Percentiles rank a stretch among this genome's conserved stretches.
phyloP scores from a whole-genome alignment of 2,329 filamentous ascomycete species.

The Bipolaris gigantea region DNA sequence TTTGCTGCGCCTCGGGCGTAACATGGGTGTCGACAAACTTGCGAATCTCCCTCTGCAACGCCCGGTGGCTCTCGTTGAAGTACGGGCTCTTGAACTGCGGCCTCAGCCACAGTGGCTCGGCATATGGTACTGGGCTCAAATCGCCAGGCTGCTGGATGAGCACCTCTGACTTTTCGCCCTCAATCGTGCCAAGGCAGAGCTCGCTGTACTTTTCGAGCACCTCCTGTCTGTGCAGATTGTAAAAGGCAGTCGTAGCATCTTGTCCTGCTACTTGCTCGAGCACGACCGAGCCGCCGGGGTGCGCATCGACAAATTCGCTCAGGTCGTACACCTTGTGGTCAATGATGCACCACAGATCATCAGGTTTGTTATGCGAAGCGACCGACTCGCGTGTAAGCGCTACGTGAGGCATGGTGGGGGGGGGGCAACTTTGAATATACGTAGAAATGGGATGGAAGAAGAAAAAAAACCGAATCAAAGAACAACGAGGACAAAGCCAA shows the following conservation, averaged over 20 bases:
- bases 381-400: slow-evolving; percentile 62
- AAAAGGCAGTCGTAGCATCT: slow-evolving; percentile 82
- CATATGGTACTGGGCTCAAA: slow-evolving; percentile 77
- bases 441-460: not conserved
- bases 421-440: not conserved
- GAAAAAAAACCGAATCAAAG: not conserved
- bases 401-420: slow-evolving; percentile 35
- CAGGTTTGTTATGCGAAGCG: slow-evolving; percentile 72
- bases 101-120: slow-evolving; percentile 80
- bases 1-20: slow-evolving; percentile 72
- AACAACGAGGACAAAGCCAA: not conserved
- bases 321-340: slow-evolving; percentile 87
- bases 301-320: slow-evolving; percentile 80
- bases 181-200: slow-evolving; percentile 74
- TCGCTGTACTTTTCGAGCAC: slow-evolving; percentile 78
- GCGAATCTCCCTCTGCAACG: slow-evolving; percentile 69
- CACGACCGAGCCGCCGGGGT: slow-evolving; percentile 80
- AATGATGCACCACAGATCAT: slow-evolving; percentile 81
- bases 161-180: slow-evolving; percentile 74
- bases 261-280: slow-evolving; percentile 78
- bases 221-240: slow-evolving; percentile 90
- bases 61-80: slow-evolving; percentile 73
- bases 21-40: slow-evolving; percentile 73
- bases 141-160: slow-evolving; percentile 70
- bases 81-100: slow-evolving; percentile 78